Evolutionary conservation across 2,329 filamentous ascomycete genomes (phyloP).

Genomic region (Bipolaris cookei): DNA sequence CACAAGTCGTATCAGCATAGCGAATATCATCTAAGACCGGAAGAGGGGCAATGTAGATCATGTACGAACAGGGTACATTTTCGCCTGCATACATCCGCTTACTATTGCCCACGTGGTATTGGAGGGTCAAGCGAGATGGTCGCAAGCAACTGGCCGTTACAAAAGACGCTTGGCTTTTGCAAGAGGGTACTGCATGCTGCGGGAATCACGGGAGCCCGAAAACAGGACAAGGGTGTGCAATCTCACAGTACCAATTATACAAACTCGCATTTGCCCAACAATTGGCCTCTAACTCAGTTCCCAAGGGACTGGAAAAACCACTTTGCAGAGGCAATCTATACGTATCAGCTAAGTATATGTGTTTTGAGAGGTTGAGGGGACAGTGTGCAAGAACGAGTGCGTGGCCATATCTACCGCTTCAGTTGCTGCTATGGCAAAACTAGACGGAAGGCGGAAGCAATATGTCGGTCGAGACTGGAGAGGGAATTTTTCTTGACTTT

Average conservation of each 20-base stretch:
- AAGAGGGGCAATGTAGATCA: not conserved
- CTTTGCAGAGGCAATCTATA: not conserved
- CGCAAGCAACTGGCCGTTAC: not conserved
- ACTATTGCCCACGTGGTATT: not conserved
- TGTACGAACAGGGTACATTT: not conserved
- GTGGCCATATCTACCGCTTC: not conserved
- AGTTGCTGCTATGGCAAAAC: not conserved
- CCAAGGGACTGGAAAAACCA: not conserved
- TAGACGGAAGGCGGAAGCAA: not conserved
- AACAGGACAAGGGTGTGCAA: not conserved
- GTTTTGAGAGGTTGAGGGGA: not conserved
- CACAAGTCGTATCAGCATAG: conserved; percentile 54
- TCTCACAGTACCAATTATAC: not conserved
- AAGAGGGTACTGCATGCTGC: not conserved
- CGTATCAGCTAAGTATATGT: not conserved
- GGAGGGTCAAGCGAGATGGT: not conserved
- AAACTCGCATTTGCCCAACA: not conserved
- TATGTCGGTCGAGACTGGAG: not conserved
- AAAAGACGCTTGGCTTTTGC: not conserved
- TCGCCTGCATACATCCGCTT: not conserved
- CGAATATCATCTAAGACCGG: conserved; percentile 50
- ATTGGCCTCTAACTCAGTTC: not conserved
- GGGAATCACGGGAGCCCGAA: not conserved
- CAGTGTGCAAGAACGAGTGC: not conserved
- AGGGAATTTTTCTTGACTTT: not conserved